Percentiles rank a stretch among this genome's conserved stretches.
Conservation (phyloP, 2,329 filamentous ascomycete genomes). For the Alternaria ventricosa region DNA sequence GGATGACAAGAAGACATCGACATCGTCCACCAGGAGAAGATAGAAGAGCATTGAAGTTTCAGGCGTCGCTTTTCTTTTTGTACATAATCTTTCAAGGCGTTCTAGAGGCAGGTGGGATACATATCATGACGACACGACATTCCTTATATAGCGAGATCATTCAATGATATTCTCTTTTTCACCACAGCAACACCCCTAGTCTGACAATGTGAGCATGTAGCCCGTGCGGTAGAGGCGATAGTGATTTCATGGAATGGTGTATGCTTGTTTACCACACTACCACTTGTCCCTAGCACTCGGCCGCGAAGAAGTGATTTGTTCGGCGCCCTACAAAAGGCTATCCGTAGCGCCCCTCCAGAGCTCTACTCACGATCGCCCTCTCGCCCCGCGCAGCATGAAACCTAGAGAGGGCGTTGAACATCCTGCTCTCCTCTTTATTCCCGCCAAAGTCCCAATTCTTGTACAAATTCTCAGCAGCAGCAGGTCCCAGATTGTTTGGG, state of each 20-base stretch:
- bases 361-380: neutral
- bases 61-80: neutral
- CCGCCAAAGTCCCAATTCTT: neutral
- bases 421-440: neutral
- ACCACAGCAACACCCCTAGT: no score
- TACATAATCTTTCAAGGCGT: neutral
- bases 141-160: neutral
- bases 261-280: no score
- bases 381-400: neutral
- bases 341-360: neutral
- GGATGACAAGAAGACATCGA: conserved; percentile 6
- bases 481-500: neutral
- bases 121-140: neutral
- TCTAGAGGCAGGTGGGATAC: neutral
- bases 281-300: no score
- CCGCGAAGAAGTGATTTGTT: neutral
- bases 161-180: neutral
- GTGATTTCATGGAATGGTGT: neutral
- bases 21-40: conserved; percentile 8
- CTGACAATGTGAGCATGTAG: neutral
- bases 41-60: neutral
- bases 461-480: neutral
- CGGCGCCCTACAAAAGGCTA: neutral
- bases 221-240: neutral
- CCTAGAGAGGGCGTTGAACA: neutral